Evolutionary conservation across 805 yeast genomes (phyloP).

Genomic region (Priceomyces medius): DNA sequence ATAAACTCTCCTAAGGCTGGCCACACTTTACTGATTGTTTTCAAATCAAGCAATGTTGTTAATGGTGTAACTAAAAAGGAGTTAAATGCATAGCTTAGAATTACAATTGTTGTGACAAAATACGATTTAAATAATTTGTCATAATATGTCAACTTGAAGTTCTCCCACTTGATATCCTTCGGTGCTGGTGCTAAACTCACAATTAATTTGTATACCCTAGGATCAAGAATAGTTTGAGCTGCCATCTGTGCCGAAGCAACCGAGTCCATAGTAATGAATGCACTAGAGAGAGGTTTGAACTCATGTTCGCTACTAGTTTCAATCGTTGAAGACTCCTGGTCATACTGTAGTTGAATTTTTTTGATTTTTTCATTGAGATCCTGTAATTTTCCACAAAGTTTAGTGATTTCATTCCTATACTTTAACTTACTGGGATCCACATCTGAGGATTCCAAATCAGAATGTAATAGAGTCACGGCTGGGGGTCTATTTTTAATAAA

Average conservation of each 20-base stretch:
- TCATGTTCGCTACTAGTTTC: slow-evolving; percentile 23
- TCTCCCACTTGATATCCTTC: slow-evolving; percentile 45
- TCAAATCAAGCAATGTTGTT: slow-evolving; percentile 55
- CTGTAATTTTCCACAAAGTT: slow-evolving; percentile 32
- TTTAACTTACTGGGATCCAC: slow-evolving; percentile 11
- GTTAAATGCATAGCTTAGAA: slow-evolving; percentile 50
- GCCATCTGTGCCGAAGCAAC: slow-evolving; percentile 52
- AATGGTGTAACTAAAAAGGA: slow-evolving; percentile 57
- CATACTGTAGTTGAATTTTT: slow-evolving; percentile 32
- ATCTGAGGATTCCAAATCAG: slow-evolving; percentile 6
- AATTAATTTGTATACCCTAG: slow-evolving; percentile 42
- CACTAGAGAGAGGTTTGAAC: slow-evolving; percentile 43
- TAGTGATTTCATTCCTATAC: slow-evolving; percentile 30
- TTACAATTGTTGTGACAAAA: slow-evolving; percentile 42
- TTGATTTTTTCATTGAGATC: slow-evolving; percentile 40
- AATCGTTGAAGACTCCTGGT: slow-evolving; percentile 23
- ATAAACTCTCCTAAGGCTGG: slow-evolving; percentile 57
- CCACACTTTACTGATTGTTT: slow-evolving; percentile 56
- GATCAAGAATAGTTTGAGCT: slow-evolving; percentile 46
- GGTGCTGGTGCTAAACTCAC: slow-evolving; percentile 49
- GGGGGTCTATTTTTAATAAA: slow-evolving; percentile 34
- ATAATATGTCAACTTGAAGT: slow-evolving; percentile 42
- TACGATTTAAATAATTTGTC: slow-evolving; percentile 39
- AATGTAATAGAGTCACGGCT: slow-evolving; percentile 23
- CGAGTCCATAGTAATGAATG: slow-evolving; percentile 49